phyloP scores from a whole-genome alignment of 176 grass and related monocot genomes.

The Raddia distichophylla region DNA sequence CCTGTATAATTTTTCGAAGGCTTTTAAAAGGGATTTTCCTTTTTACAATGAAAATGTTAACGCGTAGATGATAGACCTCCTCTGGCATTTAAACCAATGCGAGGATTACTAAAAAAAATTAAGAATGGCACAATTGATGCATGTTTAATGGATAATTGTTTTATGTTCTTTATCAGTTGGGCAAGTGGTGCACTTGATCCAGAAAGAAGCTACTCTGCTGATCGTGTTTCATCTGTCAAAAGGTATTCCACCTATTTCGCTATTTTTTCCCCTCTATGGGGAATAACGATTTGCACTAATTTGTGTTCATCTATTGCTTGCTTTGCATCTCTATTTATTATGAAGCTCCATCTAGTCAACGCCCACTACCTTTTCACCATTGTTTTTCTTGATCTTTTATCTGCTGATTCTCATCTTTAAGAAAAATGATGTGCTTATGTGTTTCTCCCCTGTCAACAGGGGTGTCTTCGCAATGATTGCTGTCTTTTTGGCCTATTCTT shows the following conservation, averaged over 20 bases:
- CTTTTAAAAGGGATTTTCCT: not conserved
- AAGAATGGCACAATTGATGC: not conserved
- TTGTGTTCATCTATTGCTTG: not conserved
- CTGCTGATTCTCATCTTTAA: slow-evolving; percentile 18
- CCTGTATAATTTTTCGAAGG: not conserved
- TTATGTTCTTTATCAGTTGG: slow-evolving; percentile 68
- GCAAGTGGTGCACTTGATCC: slow-evolving; percentile 93
- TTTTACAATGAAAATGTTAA: not conserved
- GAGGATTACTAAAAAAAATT: not conserved
- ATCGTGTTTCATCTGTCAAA: slow-evolving; percentile 75
- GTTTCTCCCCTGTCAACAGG: slow-evolving; percentile 47
- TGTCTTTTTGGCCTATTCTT: slow-evolving; percentile 97
- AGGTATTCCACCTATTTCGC: slow-evolving; percentile 53
- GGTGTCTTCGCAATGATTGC: slow-evolving; percentile 97
- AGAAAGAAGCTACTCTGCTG: slow-evolving; percentile 64
- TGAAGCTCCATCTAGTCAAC: not conserved
- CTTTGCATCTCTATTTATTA: not conserved
- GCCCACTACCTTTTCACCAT: not conserved
- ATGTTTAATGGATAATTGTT: slow-evolving; percentile 27
- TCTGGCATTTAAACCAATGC: not conserved
- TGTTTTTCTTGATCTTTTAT: slow-evolving; percentile 24
- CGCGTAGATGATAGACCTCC: slow-evolving; percentile 8
- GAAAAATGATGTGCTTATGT: slow-evolving; percentile 3
- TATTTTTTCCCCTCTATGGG: not conserved
- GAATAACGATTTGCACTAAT: not conserved